Evolutionary conservation across 2,329 filamentous ascomycete genomes (phyloP), one percentile per base, ranked within the genome.

Genomic region (Aureobasidium lini): DNA sequence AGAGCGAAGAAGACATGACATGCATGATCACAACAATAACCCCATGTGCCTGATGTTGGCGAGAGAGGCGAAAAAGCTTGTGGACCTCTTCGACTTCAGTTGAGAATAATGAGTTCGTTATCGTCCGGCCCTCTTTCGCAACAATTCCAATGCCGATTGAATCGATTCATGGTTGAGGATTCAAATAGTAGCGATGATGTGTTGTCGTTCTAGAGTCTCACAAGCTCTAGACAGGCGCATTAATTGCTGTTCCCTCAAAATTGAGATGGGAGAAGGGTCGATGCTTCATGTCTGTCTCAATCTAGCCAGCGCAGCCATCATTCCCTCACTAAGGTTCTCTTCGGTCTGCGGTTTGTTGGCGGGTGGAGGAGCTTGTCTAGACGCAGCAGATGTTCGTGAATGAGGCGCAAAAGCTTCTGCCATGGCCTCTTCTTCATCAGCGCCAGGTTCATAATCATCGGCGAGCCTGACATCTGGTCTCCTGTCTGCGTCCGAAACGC

Each of bases 271-370:
- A 3, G 23, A 23, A 23, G 4, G 23, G 23, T 23, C 23, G 23
- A 23, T 23, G 23, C 23, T 28, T 65, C 62, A 63, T 47, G 64
- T 58, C 59, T 73, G 70, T 49, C 83, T 73, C 50, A 85, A 68
- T 64, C 79, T 84, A 49, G 77, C 79, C 53, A 86, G 68, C 5
- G 83, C 83, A 32, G 81, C 80, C 73, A 80, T 77, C 53, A 86
- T 78, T 9, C 83, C 83, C 50, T 84, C 81, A 64, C 76, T 80
- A 62, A 84, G 66, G n/a, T 74, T 72, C 50, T 78, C 75, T 13
- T 77, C 71, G 47, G 67, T 8, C 31, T 48, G 42, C 18, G 18
- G 10, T 67, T 29, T 67, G 66, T 63, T 75, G 75, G 36, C 72
- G 67, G 64, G 74, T 75, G 54, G 64, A 66, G 16, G 65, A 48